Evolutionary conservation across 495 filamentous ascomycete genomes (phyloP), one percentile per base, ranked within the genome.

Genomic region (Cercophora sp.): DNA sequence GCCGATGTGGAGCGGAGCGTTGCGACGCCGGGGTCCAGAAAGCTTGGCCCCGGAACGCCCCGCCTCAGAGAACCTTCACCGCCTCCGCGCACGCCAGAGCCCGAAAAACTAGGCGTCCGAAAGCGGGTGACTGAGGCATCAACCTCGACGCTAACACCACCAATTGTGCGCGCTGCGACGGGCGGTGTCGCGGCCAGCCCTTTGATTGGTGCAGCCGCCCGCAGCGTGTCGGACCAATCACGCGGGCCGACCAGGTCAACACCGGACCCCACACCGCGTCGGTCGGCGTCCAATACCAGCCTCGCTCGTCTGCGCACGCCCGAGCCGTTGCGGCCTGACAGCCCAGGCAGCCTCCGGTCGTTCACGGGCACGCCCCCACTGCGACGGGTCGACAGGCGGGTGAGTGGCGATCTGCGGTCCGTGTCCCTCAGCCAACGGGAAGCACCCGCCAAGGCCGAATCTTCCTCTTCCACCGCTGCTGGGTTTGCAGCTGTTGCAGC

Each of bases 381-480:
- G 35, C 80, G 90, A 55, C 79, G 87, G 50, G 78, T 80, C 52
- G 84, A 83, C 65, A 85, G 84, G 59, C 88, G 84, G 66, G 70
- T 81, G 54, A 90, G 88, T 71, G 86, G 88, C 63, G 86, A 94
- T 78, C 73, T 93, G 64, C 76, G 90, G 71, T 85, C 69, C 65
- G 83, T 85, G 70, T 85, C 69, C 62, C 83, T 85, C 58, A 85
- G 82, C 72, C 76, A 78, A 72, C 73, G 57, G 44, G 60, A 65
- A 25, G 51, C 59, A 11, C 47, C 55, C 36, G 64, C 62, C 59
- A 59, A 60, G 57, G 52, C 65, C 20, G 55, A 39, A 39, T 45
- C 40, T 25, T 31, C n/a, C 36, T 18, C 19, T 18, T 37, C 27
- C 47, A 1, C 45, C 31, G 25, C 47, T 11, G 41, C 49, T 27